Evolutionary conservation across 768 basidiomycete species (phyloP), one percentile per base, ranked within the genome.

Genomic region (Arthromyces matolae): DNA sequence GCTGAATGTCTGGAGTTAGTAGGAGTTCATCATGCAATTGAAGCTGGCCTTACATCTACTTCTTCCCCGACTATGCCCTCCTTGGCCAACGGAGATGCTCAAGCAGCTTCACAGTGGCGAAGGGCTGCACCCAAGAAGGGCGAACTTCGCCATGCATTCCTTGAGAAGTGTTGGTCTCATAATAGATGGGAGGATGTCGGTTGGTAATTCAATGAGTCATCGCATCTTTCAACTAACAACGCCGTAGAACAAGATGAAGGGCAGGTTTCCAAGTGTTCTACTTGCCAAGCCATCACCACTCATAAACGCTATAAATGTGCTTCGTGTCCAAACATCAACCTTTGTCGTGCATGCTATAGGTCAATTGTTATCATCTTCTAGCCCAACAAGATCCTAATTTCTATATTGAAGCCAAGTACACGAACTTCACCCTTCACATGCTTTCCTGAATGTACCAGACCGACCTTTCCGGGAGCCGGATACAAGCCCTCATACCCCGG

Each of bases 171-270:
- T 2, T 96, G 93, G 94, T 83, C 83, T 1, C 77, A 77, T 25
- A 68, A 70, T 33, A 88, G 89, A 1, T 96, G 94, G 94, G 83
- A 83, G 48, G 89, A 93, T 60, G 83, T 96, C 43, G 89, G 93
- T 93, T 60, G 52, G 86, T 76, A 10, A 16, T 28, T 35, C 25
- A 36, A 27, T 22, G 18, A n/a, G n/a, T n/a, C n/a, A n/a, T n/a
- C n/a, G n/a, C n/a, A n/a, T n/a, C n/a, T n/a, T n/a, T n/a, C n/a
- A n/a, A n/a, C n/a, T n/a, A n/a, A n/a, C n/a, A n/a, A n/a, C n/a
- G n/a, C n/a, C n/a, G n/a, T n/a, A 74, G 69, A 72, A 73, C 86
- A 93, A 58, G 91, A 89, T 55, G 89, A 92, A 51, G 72, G 64
- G 28, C 64, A 71, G 35, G 71, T 80, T 9, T 78, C 78, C 20